Conservation (phyloP, 306 rosid species). For the Adenanthera pavonina region DNA sequence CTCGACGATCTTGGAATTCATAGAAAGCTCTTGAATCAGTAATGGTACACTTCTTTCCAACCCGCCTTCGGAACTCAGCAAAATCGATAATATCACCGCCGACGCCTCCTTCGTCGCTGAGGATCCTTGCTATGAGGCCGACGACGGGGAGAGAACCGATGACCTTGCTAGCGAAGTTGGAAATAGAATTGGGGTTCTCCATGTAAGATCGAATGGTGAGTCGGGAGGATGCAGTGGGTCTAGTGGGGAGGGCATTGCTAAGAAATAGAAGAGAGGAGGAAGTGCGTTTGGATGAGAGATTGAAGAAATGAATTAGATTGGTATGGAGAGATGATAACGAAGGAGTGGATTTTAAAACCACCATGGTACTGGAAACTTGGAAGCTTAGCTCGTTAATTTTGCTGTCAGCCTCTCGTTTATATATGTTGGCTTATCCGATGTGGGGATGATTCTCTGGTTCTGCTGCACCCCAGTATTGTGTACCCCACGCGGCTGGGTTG, state of each 20-base stretch:
- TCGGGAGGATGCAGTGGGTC: constrained; percentile 33
- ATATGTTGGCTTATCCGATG: constrained; percentile 58
- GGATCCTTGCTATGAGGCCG: constrained; percentile 77
- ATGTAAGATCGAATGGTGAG: constrained; percentile 71
- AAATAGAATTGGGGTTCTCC: constrained; percentile 71
- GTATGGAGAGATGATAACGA: constrained; percentile 50
- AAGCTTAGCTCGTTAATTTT: constrained; percentile 34
- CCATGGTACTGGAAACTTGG: constrained; percentile 47
- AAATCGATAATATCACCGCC: constrained; percentile 81
- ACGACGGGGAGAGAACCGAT: constrained; percentile 88
- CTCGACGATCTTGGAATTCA: constrained; percentile 73
- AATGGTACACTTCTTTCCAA: constrained; percentile 74
- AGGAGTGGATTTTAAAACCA: constrained; percentile 49
- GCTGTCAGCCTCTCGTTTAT: constrained; percentile 58
- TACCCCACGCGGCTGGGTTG: not conserved
- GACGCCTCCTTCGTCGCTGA: constrained; percentile 90
- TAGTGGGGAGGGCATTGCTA: constrained; percentile 51
- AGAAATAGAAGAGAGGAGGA: constrained; percentile 49
- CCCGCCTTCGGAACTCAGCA: constrained; percentile 86
- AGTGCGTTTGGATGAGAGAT: constrained; percentile 44
- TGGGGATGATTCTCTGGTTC: not conserved
- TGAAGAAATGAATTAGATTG: constrained; percentile 37
- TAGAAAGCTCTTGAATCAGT: constrained; percentile 76
- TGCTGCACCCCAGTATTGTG: not conserved
- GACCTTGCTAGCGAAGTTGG: constrained; percentile 69